Evolutionary conservation across 2,329 filamentous ascomycete species (phyloP).

Genomic region (Xylaria hypoxylon): DNA sequence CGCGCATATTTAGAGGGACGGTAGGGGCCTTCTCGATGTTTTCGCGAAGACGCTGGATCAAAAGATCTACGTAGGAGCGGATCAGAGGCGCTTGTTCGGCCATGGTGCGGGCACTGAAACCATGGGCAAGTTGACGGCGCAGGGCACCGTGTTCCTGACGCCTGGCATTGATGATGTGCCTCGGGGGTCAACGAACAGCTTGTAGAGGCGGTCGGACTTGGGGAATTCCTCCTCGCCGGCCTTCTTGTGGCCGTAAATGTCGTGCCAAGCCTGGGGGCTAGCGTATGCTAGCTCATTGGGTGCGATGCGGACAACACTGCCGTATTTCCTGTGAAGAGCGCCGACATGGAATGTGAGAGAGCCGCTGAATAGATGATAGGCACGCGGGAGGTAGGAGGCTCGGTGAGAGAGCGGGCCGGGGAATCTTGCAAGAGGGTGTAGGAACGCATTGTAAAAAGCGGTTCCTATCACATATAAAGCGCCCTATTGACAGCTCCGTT

Average conservation of each 20-base stretch:
- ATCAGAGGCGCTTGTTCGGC: slow-evolving; percentile 57
- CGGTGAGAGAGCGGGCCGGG: slow-evolving; percentile 49
- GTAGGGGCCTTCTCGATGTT: slow-evolving; percentile 44
- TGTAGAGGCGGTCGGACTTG: slow-evolving; percentile 50
- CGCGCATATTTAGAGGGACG: slow-evolving; percentile 50
- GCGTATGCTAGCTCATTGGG: slow-evolving; percentile 58
- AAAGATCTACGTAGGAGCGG: slow-evolving; percentile 52
- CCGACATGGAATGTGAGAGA: slow-evolving; percentile 44
- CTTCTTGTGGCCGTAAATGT: slow-evolving; percentile 55
- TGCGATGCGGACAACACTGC: slow-evolving; percentile 55
- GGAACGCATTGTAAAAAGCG: slow-evolving; percentile 47
- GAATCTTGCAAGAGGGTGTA: slow-evolving; percentile 46
- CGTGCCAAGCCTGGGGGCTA: slow-evolving; percentile 54
- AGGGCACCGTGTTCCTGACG: slow-evolving; percentile 52
- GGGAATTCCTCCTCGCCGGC: slow-evolving; percentile 48
- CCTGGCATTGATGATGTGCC: slow-evolving; percentile 49
- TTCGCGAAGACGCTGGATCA: slow-evolving; percentile 50
- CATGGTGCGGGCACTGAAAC: slow-evolving; percentile 56
- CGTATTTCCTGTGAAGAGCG: slow-evolving; percentile 54
- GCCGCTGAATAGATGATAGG: slow-evolving; percentile 43
- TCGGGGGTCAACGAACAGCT: slow-evolving; percentile 43
- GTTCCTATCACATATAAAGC: slow-evolving; percentile 39
- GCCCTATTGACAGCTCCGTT: slow-evolving; percentile 35
- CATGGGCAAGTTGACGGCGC: slow-evolving; percentile 54
- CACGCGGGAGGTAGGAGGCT: slow-evolving; percentile 43